phyloP scores from a whole-genome alignment of 2,329 filamentous ascomycete species.

The Colletotrichum sp. region DNA sequence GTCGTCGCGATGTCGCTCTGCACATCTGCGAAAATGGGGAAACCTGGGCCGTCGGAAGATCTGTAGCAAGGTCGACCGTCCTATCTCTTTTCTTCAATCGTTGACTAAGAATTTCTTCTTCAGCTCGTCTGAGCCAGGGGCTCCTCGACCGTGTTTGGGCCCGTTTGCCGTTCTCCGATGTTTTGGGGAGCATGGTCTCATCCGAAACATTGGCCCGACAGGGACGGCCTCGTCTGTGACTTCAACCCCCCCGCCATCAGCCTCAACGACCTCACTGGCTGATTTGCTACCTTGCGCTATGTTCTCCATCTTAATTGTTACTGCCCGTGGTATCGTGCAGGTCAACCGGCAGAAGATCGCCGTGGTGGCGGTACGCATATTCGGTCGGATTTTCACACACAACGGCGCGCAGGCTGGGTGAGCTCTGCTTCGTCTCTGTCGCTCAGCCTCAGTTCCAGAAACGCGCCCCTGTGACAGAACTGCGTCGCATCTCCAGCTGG shows the following conservation, averaged over 20 bases:
- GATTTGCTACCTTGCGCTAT: not conserved
- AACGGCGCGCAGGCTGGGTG: not conserved
- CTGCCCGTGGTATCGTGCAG: not conserved
- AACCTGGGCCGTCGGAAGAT: slow-evolving; percentile 21
- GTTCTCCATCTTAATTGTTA: slow-evolving; percentile 5
- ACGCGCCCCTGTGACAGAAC: slow-evolving; percentile 14
- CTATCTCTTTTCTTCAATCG: not conserved
- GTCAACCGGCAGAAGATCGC: not conserved
- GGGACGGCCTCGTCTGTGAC: slow-evolving; percentile 9
- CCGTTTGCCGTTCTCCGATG: slow-evolving; percentile 4
- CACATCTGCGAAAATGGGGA: slow-evolving; percentile 17
- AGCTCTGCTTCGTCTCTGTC: not conserved
- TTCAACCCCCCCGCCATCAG: not conserved
- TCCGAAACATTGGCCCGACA: slow-evolving; percentile 27
- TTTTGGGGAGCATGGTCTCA: slow-evolving; percentile 4
- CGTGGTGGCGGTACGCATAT: not conserved
- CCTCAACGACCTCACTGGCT: slow-evolving; percentile 25
- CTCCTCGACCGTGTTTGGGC: not conserved
- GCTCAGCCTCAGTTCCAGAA: slow-evolving; percentile 12
- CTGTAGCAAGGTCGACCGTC: not conserved
- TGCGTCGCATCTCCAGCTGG: slow-evolving; percentile 9
- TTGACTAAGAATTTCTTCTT: not conserved
- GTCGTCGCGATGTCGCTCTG: not conserved
- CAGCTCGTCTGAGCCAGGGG: not conserved
- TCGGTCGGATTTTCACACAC: not conserved